These are phyloP conservation scores for Botrytis paeoniae DNA, from an alignment of 2,329 filamentous ascomycete genomes.

Conservation along the genomic window DNA sequence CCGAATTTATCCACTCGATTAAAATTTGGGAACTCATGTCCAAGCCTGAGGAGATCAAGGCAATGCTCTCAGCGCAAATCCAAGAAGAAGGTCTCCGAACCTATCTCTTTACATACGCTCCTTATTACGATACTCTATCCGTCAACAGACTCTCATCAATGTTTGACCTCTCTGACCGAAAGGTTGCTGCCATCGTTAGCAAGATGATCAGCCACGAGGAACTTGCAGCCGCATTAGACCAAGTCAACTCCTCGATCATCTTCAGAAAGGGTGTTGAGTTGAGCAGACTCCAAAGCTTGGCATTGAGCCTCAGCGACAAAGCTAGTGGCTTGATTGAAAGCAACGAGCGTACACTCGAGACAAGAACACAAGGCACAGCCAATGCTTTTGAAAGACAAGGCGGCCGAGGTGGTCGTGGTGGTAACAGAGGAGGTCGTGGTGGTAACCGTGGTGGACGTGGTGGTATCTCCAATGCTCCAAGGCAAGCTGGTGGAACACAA, in stretches of 20 bases:
- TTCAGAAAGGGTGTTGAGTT: constrained; percentile 99
- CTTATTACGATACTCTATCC: constrained; percentile 96
- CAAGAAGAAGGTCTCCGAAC: constrained; percentile 97
- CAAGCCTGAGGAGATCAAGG: constrained; percentile 87
- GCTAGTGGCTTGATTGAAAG: constrained; percentile 92
- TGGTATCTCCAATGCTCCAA: constrained; percentile 56
- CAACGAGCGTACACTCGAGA: constrained; percentile 96
- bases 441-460: constrained; percentile 59
- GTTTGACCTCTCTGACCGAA: constrained; percentile 90
- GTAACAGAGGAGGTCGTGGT: constrained; percentile 61
- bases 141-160: constrained; percentile 81
- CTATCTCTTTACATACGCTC: constrained; percentile 98
- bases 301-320: constrained; percentile 92
- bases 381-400: constrained; percentile 95
- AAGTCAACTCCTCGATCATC: constrained; percentile 95
- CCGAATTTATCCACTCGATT: constrained; percentile 90
- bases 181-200: constrained; percentile 92
- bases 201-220: constrained; percentile 99
- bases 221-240: constrained; percentile 90
- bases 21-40: constrained; percentile 99
- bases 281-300: constrained; percentile 90
- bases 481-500: constrained; percentile 70
- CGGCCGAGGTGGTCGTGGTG: constrained; percentile 68
- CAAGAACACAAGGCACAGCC: constrained; percentile 90
- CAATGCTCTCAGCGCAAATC: constrained; percentile 95